Evolutionary conservation across 2,329 filamentous ascomycete species (phyloP), one percentile per base, ranked within the genome.

Genomic region (Arthrobotrys musiformis): DNA sequence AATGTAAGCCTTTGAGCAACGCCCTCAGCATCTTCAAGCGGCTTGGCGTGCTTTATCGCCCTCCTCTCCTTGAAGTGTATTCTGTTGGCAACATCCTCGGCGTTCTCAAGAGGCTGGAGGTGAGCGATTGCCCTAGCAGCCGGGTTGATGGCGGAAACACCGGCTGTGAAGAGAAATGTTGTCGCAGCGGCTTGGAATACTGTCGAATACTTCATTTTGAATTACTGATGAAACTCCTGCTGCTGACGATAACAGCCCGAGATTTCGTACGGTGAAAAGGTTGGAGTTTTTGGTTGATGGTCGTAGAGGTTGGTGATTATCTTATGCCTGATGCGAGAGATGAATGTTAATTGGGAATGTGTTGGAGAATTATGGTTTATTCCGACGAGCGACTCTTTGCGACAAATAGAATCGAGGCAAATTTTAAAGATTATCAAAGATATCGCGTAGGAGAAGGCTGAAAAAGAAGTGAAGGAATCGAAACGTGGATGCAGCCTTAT

Each of bases 121-220:
- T 63, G 56, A 28, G 68, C 56, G 44, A 72, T 30, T 1, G 70
- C 61, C 35, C 70, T 44, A 2, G 60, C 35, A 19, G 63, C 37
- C 19, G 60, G 52, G 37, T 54, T 52, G 26, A 69, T n/a, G 28
- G 63, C 72, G 6, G 72, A 76, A 48, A 50, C 64, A 26, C 33
- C 30, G 37, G 72, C 30, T 24, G 63, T 28, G 58, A 76, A 22
- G 11, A 76, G 58, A 8, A 66, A n/a, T 33, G 64, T 54, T 30
- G 72, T 70, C 22, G 72, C 40, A 11, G 72, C 64, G 19, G 33
- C 46, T 26, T 64, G 17, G 26, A 64, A 8, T 64, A 64, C 17
- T 6, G 33, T 52, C 7, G 33, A 52, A 37, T 52, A 64, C 48
- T 69, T 76, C 72, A 76, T 76, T 26, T 26, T 61, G 44, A 63